Conservation (phyloP, 1,139 yeast species). For the Saccharomyces hybrid region DNA sequence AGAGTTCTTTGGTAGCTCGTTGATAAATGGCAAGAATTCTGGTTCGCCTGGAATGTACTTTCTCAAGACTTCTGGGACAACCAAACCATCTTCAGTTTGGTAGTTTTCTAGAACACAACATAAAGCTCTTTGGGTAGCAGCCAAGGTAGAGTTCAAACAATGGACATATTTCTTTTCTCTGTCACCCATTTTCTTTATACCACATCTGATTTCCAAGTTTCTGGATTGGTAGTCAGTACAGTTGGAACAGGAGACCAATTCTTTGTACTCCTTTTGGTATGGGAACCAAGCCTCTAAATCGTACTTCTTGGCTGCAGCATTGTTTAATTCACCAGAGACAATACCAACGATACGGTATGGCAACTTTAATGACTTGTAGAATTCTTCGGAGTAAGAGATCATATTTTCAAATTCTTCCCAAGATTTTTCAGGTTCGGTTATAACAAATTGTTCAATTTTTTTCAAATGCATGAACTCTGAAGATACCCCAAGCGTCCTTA, state of each 20-base stretch:
- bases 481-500: constrained; percentile 99
- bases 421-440: constrained; percentile 96
- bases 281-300: constrained; percentile 99
- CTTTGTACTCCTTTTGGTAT: constrained; percentile 96
- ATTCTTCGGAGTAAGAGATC: constrained; percentile 87
- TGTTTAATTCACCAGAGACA: constrained; percentile 96
- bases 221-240: constrained; percentile 99
- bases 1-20: constrained; percentile 90
- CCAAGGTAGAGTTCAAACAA: constrained; percentile 92
- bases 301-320: constrained; percentile 97
- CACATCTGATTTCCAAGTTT: constrained; percentile 96
- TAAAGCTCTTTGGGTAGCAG: constrained; percentile 96
- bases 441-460: constrained; percentile 93
- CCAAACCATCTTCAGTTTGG: constrained; percentile 92
- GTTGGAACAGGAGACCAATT: constrained; percentile 95
- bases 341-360: constrained; percentile 97
- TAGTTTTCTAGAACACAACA: constrained; percentile 96
- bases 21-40: constrained; percentile 82
- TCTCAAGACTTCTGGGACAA: constrained; percentile 89
- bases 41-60: constrained; percentile 97
- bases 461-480: constrained; percentile 97
- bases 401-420: constrained; percentile 96
- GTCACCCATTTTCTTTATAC: constrained; percentile 92
- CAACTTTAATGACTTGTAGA: constrained; percentile 81
- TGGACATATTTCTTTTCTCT: constrained; percentile 96